Evolutionary conservation across 202 grass and related monocot species (phyloP), one percentile per base, ranked within the genome.

Genomic region (Schoenoplectus triqueter): DNA sequence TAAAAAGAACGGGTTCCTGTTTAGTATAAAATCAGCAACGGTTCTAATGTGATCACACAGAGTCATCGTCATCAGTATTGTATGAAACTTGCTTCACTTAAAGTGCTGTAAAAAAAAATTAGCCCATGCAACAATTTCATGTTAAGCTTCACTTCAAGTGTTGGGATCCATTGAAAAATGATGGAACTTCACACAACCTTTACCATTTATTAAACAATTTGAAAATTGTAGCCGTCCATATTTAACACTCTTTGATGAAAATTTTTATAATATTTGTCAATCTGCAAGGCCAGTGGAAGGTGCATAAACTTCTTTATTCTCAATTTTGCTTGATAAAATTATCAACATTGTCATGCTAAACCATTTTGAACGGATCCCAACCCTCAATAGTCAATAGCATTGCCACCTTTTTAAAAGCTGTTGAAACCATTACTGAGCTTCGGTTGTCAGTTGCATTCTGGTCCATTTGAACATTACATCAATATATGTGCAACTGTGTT

Each of bases 121-220:
- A 77, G 4, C 47, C 70, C 18, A 21, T 10, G 48, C 65, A 74
- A 74, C 18, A 52, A 20, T 52, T 14, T 48, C 40, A 11, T 57
- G 9, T 39, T 77, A 20, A 40, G 73, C 50, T 77, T 57, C 73
- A 41, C 51, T 49, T 55, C 2, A 76, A 51, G 18, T 18, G 70
- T 21, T 52, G n/a, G 13, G 13, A 69, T 69, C 66, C 39, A 69
- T 69, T 69, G 63, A 31, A 31, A 65, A 65, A 31, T 65, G 63
- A 22, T 6, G 19, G 63, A 65, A 65, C 20, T 65, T 65, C 20
- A 45, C 41, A 20, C 64, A 39, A 66, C 4, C 13, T 19, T 69
- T 69, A 69, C 13, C 41, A n/a, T 46, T 47, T 13, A 70, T 70
- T 14, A 47, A 47, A 70, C 14, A 45, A 46, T 70, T 46, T 46